phyloP scores from a whole-genome alignment of 495 filamentous ascomycete species.

The Tuber microsphaerosporum region DNA sequence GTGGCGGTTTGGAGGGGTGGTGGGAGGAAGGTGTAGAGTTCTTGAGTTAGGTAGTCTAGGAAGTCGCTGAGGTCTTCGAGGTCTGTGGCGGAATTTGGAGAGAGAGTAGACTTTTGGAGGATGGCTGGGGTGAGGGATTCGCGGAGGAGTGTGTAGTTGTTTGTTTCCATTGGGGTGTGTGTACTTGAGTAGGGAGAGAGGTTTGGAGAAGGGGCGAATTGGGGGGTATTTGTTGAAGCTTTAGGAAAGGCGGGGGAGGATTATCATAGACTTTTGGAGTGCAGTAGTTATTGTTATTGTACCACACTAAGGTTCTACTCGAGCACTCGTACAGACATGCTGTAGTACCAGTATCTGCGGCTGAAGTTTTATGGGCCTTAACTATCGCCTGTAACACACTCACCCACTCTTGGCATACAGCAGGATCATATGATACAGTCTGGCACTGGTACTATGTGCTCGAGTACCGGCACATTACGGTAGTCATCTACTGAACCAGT shows the following conservation, averaged over 20 bases:
- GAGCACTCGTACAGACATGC: too few species aligned
- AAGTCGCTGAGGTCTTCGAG: slow-evolving; percentile 70
- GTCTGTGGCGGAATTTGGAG: slow-evolving; percentile 41
- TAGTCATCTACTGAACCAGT: too few species aligned
- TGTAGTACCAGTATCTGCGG: neutral
- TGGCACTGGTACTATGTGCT: neutral
- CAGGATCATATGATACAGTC: slow-evolving; percentile 15
- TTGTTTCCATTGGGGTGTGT: slow-evolving; percentile 33
- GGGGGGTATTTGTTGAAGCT: slow-evolving; percentile 8
- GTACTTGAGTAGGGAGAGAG: neutral
- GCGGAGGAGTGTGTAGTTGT: slow-evolving; percentile 63
- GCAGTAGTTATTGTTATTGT: neutral
- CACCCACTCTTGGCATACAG: slow-evolving; percentile 20
- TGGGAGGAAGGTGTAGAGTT: slow-evolving; percentile 62
- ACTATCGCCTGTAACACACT: neutral
- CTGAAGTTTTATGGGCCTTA: neutral
- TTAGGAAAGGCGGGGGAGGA: neutral
- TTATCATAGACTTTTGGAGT: neutral
- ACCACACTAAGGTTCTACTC: neutral
- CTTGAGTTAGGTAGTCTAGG: slow-evolving; percentile 62
- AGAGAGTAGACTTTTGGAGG: slow-evolving; percentile 41
- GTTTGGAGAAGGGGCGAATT: neutral
- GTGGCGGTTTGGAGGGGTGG: slow-evolving; percentile 50
- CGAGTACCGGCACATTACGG: too few species aligned
- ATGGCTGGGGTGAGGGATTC: slow-evolving; percentile 58